phyloP scores from a whole-genome alignment of 192 early-diverging fungal genomes.

The Umbelopsis vinacea region DNA sequence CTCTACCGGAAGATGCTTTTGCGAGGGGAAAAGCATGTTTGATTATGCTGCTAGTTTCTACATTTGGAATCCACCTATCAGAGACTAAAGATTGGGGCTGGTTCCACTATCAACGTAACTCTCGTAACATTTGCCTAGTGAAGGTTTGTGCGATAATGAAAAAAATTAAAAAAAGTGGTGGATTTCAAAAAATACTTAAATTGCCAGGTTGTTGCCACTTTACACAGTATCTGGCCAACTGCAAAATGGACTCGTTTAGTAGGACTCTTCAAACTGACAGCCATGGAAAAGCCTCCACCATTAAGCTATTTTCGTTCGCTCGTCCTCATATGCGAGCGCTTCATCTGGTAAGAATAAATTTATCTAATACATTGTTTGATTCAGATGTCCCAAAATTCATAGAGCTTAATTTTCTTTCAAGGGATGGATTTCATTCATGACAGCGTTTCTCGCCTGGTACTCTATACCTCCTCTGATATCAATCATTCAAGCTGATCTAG shows the following conservation, averaged over 20 bases:
- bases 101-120: too few relatives aligned
- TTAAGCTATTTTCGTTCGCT: constrained; percentile 37
- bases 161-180: neutral
- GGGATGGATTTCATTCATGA: constrained; percentile 46
- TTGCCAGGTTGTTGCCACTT: neutral
- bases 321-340: constrained; percentile 41
- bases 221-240: too few relatives aligned
- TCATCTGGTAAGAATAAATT: constrained; percentile 23
- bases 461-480: constrained; percentile 60
- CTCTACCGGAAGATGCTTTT: neutral
- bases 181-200: neutral
- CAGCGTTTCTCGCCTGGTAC: constrained; percentile 62
- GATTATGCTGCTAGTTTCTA: neutral
- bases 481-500: constrained; percentile 59
- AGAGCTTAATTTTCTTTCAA: neutral
- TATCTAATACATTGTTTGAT: too few relatives aligned
- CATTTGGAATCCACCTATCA: neutral
- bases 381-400: too few relatives aligned
- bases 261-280: constrained; percentile 34
- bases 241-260: neutral
- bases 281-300: constrained; percentile 40
- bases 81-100: neutral
- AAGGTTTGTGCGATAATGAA: neutral
- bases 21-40: neutral
- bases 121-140: too few relatives aligned